phyloP scores from a whole-genome alignment of 495 filamentous ascomycete species.

The Cairneyella variabilis region DNA sequence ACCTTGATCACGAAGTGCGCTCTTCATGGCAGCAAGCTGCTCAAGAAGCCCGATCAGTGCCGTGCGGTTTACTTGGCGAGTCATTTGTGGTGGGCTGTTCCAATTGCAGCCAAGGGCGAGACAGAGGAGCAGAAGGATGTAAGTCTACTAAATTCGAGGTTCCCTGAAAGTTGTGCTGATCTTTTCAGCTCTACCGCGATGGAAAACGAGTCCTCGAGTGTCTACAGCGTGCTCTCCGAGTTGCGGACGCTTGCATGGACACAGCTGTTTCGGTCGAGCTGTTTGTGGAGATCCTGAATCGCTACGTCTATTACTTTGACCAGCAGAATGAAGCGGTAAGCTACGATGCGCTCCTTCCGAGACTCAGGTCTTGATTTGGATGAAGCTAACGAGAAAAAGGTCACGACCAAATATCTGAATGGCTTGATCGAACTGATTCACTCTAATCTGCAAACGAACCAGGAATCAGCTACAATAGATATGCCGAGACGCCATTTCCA shows the following conservation, averaged over 20 bases:
- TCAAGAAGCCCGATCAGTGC: slow-evolving; percentile 98
- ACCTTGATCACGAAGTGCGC: slow-evolving; percentile 97
- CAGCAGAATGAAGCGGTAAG: slow-evolving; percentile 95
- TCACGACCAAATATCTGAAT: slow-evolving; percentile 97
- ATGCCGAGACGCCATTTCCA: slow-evolving; percentile 88
- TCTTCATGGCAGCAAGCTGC: slow-evolving; percentile 90
- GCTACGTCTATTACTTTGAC: slow-evolving; percentile 99
- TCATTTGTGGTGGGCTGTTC: slow-evolving; percentile 96
- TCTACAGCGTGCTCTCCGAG: slow-evolving; percentile 88
- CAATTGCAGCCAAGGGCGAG: slow-evolving; percentile 75
- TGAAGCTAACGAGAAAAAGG: no score
- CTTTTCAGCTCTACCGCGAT: slow-evolving; percentile 82
- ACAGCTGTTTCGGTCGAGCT: slow-evolving; percentile 96
- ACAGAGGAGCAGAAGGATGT: slow-evolving; percentile 74
- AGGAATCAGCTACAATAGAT: slow-evolving; percentile 76
- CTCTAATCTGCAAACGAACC: slow-evolving; percentile 83
- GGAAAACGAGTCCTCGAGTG: slow-evolving; percentile 96
- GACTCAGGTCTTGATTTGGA: no score
- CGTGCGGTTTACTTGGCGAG: slow-evolving; percentile 93
- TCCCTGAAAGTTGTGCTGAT: slow-evolving; percentile 22
- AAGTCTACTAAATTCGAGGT: slow-evolving; percentile 34
- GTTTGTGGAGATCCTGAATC: slow-evolving; percentile 96
- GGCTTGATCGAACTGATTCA: slow-evolving; percentile 98
- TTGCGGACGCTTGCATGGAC: slow-evolving; percentile 99
- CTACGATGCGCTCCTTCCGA: no score